Base-by-base conservation (phyloP, 1,139 yeast genomes). In the Taphrina pruni region DNA sequence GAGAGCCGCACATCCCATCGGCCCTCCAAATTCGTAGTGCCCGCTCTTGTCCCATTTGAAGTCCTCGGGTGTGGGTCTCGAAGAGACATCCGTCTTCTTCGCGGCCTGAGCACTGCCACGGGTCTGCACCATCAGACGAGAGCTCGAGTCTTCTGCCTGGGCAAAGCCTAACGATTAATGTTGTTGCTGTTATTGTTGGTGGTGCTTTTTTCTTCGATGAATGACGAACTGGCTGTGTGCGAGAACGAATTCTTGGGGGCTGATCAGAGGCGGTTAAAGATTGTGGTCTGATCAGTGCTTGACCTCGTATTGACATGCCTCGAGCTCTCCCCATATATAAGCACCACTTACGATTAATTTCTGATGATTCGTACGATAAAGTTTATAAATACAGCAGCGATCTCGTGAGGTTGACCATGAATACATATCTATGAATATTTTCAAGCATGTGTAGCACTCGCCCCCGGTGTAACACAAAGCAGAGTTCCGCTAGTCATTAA, bases 1-100 rank as follows among this genome's bases (percentile, higher is more conserved):
- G 97, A 94, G 93, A n/a, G 94, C 92, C 21, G 87, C 71, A 56
- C 91, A 97, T 68, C 99, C 99, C n/a, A 83, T 78, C 32, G 96
- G 89, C 0, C 98, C 99, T 66, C 99, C 99, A 76, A 94, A 94
- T 75, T 94, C 99, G 80, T 51, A 46, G 57, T 65, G 69, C 4
- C 69, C 69, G 57, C 58, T 57, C 48, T 56, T 57, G 55, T 65
- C 69, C 39, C 57, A 50, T 50, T 50, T 56, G 58, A 35, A 52
- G 35, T 56, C 45, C 46, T 46, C 56, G n/a, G 54, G 8, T 1
- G 36, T 21, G 0, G 32, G 39, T 32, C 9, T 43, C 36, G 35
- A n/a, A 52, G 66, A 39, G 43, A 41, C 60, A 9, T 36, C 26
- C 36, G 12, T 11, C 11, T 50, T 50, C 7, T 7, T n/a, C 21